Evolutionary conservation across 2,329 filamentous ascomycete genomes (phyloP), one percentile per base, ranked within the genome.

Genomic region (Exophiala viscosa): DNA sequence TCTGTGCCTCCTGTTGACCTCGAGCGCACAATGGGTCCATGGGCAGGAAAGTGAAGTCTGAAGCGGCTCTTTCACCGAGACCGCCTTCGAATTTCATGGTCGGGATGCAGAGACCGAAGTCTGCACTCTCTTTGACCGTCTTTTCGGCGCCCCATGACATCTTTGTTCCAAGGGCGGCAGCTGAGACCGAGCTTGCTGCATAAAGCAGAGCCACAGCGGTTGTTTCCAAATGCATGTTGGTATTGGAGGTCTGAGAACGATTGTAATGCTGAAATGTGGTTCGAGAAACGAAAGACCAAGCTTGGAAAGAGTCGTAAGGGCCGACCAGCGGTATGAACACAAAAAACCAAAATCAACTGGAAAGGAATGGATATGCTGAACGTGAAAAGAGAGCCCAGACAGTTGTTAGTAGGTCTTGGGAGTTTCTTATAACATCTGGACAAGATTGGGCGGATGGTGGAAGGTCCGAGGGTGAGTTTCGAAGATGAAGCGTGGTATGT

Each of bases 1-100:
- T 87, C 41, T 87, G 74, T 7, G 58, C 83, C 65, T 87, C 84
- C 62, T 82, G 70, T 69, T 87, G 84, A 46, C 79, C 80, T 64
- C 81, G 72, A 59, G 76, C 76, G 52, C 85, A 78, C 14, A 80
- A 70, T 7, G 80, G 71, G 65, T 87, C 84, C 43, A 78, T 78
- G 46, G 85, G 79, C 68, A 85, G 81, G 79, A 87, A 88, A 45
- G 84, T 86, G 69, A 79, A 82, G 68, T 86, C 84, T 50, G 72
- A 74, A 15, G 75, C 74, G 7, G 72, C 65, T 50, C 81, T 79
- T 14, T 75, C 75, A 44, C 70, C 61, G 1, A 78, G 76, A 11
- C 80, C 81, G 41, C 74, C 73, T 62, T 79, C 73, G 69, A 82
- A 83, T 4, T 84, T 76, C 62, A 81, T 79, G n/a, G 72, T 76